Conservation (phyloP, 192 early-diverging fungal genomes). For the Lunasporangiospora selenospora region DNA sequence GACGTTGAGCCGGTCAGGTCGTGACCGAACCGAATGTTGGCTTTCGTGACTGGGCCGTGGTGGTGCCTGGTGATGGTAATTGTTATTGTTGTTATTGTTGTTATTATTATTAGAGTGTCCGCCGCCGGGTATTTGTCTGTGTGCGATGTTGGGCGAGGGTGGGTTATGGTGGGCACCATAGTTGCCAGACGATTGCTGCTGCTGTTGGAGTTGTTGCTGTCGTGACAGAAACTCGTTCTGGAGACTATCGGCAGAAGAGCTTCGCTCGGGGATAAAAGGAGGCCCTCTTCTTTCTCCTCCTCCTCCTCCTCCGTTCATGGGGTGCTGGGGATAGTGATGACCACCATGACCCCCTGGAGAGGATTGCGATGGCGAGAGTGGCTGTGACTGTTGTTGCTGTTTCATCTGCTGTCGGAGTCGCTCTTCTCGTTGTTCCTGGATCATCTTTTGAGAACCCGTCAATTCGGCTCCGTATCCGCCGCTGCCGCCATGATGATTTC, state of each 20-base stretch:
- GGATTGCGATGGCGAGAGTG: no score
- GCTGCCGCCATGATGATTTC: neutral
- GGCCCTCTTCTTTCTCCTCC: no score
- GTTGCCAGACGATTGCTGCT: neutral
- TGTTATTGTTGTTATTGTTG: conserved; percentile 13
- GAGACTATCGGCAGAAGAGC: no score
- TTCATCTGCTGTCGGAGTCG: neutral
- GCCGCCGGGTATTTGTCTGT: neutral
- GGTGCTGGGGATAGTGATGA: no score
- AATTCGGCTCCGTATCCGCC: no score
- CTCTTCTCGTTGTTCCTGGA: neutral
- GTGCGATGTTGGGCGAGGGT: conserved; percentile 25
- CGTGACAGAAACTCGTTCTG: conserved; percentile 5
- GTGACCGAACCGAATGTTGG: conserved; percentile 4
- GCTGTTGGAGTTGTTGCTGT: conserved; percentile 15
- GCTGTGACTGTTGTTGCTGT: neutral
- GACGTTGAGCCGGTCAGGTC: conserved; percentile 18
- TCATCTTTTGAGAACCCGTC: neutral
- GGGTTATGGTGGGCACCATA: conserved; percentile 12
- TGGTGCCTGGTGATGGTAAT: no score
- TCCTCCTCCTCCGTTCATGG: neutral
- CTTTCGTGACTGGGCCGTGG: conserved; percentile 19
- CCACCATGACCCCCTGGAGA: no score
- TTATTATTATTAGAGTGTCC: neutral
- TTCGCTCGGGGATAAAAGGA: no score